These are phyloP conservation scores for Cystofilobasidium macerans DNA, from an alignment of 768 basidiomycete genomes.

Conservation along the genomic window DNA sequence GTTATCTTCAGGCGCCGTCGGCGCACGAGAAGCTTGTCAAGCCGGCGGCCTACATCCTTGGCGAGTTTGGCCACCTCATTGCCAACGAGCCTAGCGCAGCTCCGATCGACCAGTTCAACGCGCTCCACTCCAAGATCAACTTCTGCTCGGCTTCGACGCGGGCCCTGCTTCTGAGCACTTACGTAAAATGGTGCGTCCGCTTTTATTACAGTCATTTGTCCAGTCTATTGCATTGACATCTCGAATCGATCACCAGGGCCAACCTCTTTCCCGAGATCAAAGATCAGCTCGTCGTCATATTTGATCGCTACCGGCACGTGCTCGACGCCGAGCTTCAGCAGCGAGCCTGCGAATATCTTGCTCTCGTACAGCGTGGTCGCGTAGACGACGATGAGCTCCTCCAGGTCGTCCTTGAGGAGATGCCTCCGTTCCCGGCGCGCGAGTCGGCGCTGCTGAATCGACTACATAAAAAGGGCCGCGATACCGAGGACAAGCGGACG, in stretches of 20 bases:
- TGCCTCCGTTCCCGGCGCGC: slow-evolving; percentile 95
- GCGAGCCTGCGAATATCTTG: slow-evolving; percentile 93
- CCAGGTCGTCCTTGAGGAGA: slow-evolving; percentile 92
- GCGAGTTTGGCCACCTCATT: slow-evolving; percentile 95
- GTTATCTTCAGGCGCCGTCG: slow-evolving; percentile 71
- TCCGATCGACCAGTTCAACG: slow-evolving; percentile 85
- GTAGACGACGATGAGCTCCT: slow-evolving; percentile 84
- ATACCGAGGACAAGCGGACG: slow-evolving; percentile 87
- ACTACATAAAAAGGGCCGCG: slow-evolving; percentile 76
- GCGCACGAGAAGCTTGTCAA: slow-evolving; percentile 66
- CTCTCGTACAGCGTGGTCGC: slow-evolving; percentile 54
- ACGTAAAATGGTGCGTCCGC: slow-evolving; percentile 55
- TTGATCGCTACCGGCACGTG: slow-evolving; percentile 94
- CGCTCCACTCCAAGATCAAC: slow-evolving; percentile 86
- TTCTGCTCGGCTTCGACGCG: slow-evolving; percentile 86
- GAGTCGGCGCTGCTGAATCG: slow-evolving; percentile 79
- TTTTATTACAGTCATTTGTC: too few species aligned
- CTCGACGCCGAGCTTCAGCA: slow-evolving; percentile 96
- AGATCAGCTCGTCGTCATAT: slow-evolving; percentile 79
- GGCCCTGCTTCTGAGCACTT: slow-evolving; percentile 84
- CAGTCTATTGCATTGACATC: too few species aligned
- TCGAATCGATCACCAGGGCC: too few species aligned
- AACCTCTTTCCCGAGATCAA: slow-evolving; percentile 99
- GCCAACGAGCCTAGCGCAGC: slow-evolving; percentile 90
- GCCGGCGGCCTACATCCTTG: slow-evolving; percentile 75